Evolutionary conservation across 2,329 filamentous ascomycete genomes (phyloP), one percentile per base, ranked within the genome.

Genomic region (Scedosporium aurantiacum): DNA sequence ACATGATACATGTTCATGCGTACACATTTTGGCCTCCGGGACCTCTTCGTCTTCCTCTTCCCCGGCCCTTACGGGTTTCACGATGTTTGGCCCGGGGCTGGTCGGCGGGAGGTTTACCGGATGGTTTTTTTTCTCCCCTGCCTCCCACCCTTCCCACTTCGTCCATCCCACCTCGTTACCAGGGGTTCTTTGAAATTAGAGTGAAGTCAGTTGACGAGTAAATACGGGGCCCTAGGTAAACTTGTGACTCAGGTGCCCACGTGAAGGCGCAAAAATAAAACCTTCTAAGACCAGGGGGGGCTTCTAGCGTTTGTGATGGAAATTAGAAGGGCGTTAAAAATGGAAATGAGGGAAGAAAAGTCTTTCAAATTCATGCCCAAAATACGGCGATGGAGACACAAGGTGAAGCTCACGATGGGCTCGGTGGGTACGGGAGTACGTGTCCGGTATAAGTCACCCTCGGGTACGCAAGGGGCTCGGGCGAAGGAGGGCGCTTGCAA

Each of bases 181-280:
- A 37, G 32, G 32, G 32, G 32, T 10, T 37, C 14, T 12, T 4
- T 37, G 32, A 37, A 37, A 37, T 37, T 37, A 37, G 32, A 37
- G 6, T 37, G 14, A 12, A 37, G 32, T 37, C 32, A 37, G 32
- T 37, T 37, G 32, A 37, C 32, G 32, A 37, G 32, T 37, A 37
- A 37, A 37, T 37, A 37, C 32, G 32, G 32, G 32, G 32, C 32
- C 14, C 8, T 27, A 54, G 23, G 23, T 23, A 23, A 28, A 23
- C 23, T 23, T 23, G 50, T 54, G 50, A 54, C 21, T 54, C 50
- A 54, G 23, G 50, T 47, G 50, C 50, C 50, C 50, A 54, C 50
- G 50, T 54, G 50, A 54, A 54, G 50, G 50, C 27, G n/a, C 50
- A 54, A 54, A 54, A 54, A 54, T 54, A 54, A 54, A 54, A 54